A percentile compares a stretch with the other conserved stretches of the same genome.
Conservation (phyloP, 495 filamentous ascomycete species). For the Cercophora sp. region DNA sequence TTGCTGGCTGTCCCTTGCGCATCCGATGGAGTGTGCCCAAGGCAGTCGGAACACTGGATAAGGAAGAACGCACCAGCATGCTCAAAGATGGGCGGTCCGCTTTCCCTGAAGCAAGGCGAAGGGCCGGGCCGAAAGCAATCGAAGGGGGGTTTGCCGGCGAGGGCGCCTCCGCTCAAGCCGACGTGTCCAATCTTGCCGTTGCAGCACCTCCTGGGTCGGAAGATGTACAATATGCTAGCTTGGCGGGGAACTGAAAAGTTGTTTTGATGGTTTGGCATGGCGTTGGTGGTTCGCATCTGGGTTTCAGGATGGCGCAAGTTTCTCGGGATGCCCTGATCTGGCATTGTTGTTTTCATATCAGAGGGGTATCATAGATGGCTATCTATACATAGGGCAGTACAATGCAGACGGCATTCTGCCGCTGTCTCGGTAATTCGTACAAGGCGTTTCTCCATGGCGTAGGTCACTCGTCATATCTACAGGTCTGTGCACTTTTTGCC, state of each 20-base stretch:
- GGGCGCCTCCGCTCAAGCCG: slow-evolving; percentile 29
- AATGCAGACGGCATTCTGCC: slow-evolving; percentile 21
- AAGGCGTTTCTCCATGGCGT: slow-evolving; percentile 1
- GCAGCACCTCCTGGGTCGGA: slow-evolving; percentile 80
- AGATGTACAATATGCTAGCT: slow-evolving; percentile 78
- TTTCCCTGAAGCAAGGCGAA: slow-evolving; percentile 38
- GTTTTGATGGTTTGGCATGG: slow-evolving; percentile 36
- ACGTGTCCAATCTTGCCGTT: slow-evolving; percentile 51
- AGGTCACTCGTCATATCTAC: slow-evolving; percentile 21
- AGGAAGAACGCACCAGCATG: slow-evolving; percentile 70
- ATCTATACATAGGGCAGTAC: slow-evolving; percentile 15
- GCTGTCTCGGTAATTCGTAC: slow-evolving; percentile 7
- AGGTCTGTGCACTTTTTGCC: slow-evolving; percentile 42
- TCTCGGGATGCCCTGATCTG: slow-evolving; percentile 11
- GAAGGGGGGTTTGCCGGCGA: slow-evolving; percentile 24
- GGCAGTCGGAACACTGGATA: slow-evolving; percentile 82
- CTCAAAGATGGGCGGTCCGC: slow-evolving; percentile 66
- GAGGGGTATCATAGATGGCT: slow-evolving; percentile 31
- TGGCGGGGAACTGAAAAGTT: slow-evolving; percentile 66
- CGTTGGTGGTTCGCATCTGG: slow-evolving; percentile 35
- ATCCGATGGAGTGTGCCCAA: slow-evolving; percentile 91
- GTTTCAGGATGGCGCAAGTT: slow-evolving; percentile 17
- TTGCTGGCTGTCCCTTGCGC: slow-evolving; percentile 77
- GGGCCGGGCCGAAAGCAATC: slow-evolving; percentile 31
- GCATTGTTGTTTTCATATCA: slow-evolving; percentile 14